These are phyloP conservation scores for Cladophialophora chaetospira DNA, from an alignment of 2,329 filamentous ascomycete genomes.

Conservation along the genomic window DNA sequence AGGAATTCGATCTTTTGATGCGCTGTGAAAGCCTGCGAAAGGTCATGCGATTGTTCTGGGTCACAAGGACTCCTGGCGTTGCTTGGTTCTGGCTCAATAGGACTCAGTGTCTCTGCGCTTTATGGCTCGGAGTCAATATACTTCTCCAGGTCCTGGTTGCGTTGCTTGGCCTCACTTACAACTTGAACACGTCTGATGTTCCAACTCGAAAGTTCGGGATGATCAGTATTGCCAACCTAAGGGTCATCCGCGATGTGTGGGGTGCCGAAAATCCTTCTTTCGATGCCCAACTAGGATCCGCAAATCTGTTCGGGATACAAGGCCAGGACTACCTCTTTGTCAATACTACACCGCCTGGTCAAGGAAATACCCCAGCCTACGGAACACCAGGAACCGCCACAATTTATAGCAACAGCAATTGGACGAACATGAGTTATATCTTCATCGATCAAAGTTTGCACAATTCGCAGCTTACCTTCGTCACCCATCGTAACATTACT, in stretches of 20 bases:
- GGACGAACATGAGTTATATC: slow-evolving; percentile 21
- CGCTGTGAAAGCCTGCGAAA: slow-evolving; percentile 30
- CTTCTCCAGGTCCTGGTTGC: slow-evolving; percentile 29
- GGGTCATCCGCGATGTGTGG: slow-evolving; percentile 63
- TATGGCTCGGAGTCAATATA: slow-evolving; percentile 29
- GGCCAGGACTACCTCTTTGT: slow-evolving; percentile 29
- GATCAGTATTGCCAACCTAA: slow-evolving; percentile 87
- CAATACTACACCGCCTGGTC: slow-evolving; percentile 15
- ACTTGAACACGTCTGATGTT: slow-evolving; percentile 24
- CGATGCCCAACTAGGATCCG: slow-evolving; percentile 24
- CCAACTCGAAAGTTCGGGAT: slow-evolving; percentile 87
- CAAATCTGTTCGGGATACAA: slow-evolving; percentile 29
- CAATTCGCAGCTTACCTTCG: slow-evolving; percentile 17
- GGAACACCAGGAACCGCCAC: slow-evolving; percentile 24
- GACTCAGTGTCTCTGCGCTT: slow-evolving; percentile 28
- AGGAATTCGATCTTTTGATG: slow-evolving; percentile 34
- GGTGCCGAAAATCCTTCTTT: slow-evolving; percentile 16
- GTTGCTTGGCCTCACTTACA: slow-evolving; percentile 32
- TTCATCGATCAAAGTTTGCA: slow-evolving; percentile 25
- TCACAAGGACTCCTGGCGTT: slow-evolving; percentile 20
- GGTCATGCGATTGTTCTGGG: slow-evolving; percentile 28
- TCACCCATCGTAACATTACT: slow-evolving; percentile 25
- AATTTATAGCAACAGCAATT: slow-evolving; percentile 21
- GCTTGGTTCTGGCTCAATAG: slow-evolving; percentile 24
- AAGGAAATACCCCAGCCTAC: slow-evolving; percentile 12